Evolutionary conservation across 2,329 filamentous ascomycete species (phyloP).

Genomic region (Graphilbum sp.): DNA sequence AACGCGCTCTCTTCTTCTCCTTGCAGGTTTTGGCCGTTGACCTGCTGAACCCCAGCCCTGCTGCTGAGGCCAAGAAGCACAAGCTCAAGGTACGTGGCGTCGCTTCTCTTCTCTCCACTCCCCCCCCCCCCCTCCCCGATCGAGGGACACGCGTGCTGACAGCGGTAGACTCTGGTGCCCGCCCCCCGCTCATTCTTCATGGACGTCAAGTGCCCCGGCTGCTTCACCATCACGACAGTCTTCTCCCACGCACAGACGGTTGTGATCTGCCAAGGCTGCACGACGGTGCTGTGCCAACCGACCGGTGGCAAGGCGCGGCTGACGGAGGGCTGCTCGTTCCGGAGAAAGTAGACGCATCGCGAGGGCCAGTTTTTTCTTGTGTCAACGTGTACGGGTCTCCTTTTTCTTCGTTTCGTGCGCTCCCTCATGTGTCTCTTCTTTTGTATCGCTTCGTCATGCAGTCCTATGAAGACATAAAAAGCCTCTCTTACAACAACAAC

Average conservation of each 20-base stretch:
- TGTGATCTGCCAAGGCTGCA: conserved; percentile 99
- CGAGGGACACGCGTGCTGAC: no score
- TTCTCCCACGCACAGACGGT: conserved; percentile 99
- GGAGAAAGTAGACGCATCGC: conserved; percentile 74
- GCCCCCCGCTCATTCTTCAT: conserved; percentile 99
- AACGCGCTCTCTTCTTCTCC: no score
- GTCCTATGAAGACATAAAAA: background rate
- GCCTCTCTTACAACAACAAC: background rate
- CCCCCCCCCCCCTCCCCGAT: no score
- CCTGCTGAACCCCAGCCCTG: conserved; percentile 96
- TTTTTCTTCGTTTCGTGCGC: conserved; percentile 1
- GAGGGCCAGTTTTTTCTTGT: background rate
- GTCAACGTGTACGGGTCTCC: background rate
- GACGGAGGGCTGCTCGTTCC: conserved; percentile 99
- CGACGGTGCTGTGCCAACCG: conserved; percentile 97
- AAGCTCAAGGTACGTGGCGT: conserved; percentile 92
- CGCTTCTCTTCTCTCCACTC: no score
- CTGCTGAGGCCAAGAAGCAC: conserved; percentile 98
- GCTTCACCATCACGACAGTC: conserved; percentile 99
- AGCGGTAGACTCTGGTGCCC: conserved; percentile 89
- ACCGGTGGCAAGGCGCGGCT: conserved; percentile 98
- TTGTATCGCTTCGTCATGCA: background rate
- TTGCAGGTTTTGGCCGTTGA: conserved; percentile 97
- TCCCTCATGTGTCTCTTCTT: background rate
- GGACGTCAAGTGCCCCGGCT: conserved; percentile 99